Conservation (phyloP, 768 basidiomycete genomes). For the Suillus occidentalis region DNA sequence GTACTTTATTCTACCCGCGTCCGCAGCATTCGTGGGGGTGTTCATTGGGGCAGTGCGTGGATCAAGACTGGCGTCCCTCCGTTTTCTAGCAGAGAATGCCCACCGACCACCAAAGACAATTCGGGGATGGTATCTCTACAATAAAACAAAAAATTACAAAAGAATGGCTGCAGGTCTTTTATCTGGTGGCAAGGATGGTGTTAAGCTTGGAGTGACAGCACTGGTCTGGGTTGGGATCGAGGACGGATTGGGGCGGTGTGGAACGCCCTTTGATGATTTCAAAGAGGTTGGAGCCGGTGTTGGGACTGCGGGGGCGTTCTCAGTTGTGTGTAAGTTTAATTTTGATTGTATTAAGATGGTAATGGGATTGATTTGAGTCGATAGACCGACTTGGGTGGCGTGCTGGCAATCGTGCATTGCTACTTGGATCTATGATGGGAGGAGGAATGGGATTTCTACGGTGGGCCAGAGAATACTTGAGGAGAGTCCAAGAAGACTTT, state of each 20-base stretch:
- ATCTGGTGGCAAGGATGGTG: slow-evolving; percentile 59
- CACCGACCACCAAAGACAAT: slow-evolving; percentile 84
- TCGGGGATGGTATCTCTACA: slow-evolving; percentile 94
- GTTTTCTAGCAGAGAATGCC: slow-evolving; percentile 90
- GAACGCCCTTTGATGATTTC: slow-evolving; percentile 38
- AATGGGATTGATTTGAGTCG: slow-evolving; percentile 1
- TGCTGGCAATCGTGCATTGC: slow-evolving; percentile 44
- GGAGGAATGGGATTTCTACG: slow-evolving; percentile 48
- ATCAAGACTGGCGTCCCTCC: slow-evolving; percentile 66
- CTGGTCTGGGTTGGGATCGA: slow-evolving; percentile 50
- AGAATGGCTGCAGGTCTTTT: slow-evolving; percentile 73
- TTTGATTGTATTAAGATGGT: background rate
- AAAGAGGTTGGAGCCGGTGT: slow-evolving; percentile 64
- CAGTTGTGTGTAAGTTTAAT: slow-evolving; percentile 48
- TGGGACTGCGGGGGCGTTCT: slow-evolving; percentile 61
- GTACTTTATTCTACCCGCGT: slow-evolving; percentile 59
- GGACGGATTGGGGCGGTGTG: slow-evolving; percentile 40
- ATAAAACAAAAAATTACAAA: slow-evolving; percentile 93
- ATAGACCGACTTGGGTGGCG: slow-evolving; percentile 61
- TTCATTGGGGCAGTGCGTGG: slow-evolving; percentile 74
- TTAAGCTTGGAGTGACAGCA: slow-evolving; percentile 48
- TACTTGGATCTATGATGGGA: slow-evolving; percentile 62
- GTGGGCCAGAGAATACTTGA: slow-evolving; percentile 35
- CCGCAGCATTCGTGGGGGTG: slow-evolving; percentile 61
- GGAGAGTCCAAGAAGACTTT: background rate